Conservation (phyloP, 139 green algal species). For the Limnomonas spitsbergensis region DNA sequence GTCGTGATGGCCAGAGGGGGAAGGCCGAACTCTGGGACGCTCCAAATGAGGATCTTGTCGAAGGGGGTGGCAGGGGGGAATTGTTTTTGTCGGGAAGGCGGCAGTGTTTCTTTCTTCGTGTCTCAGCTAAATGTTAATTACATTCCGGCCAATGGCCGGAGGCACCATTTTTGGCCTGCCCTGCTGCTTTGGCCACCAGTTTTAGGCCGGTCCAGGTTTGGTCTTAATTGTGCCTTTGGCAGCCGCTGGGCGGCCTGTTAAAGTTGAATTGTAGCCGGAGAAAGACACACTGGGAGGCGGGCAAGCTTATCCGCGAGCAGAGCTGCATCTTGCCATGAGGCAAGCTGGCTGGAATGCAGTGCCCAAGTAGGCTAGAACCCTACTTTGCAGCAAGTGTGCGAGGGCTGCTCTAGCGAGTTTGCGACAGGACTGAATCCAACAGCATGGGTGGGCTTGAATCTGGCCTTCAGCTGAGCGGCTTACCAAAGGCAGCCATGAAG, state of each 20-base stretch:
- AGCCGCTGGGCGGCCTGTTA: no score
- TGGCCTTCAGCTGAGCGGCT: no score
- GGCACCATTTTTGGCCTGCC: neutral
- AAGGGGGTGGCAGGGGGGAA: neutral
- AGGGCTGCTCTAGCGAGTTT: neutral
- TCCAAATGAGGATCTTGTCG: conserved; percentile 11
- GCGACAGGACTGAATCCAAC: no score
- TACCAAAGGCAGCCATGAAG: neutral
- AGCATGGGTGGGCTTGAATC: no score
- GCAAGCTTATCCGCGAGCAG: no score
- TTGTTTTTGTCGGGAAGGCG: neutral
- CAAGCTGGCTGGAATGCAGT: no score
- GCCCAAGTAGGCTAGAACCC: no score
- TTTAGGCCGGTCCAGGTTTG: neutral
- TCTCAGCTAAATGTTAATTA: neutral
- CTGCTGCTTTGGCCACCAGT: no score
- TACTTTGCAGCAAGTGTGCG: no score
- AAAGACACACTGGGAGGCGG: no score
- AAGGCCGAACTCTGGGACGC: neutral
- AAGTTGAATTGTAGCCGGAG: no score
- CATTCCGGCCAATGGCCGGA: neutral
- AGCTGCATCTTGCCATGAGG: no score
- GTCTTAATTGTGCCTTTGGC: neutral
- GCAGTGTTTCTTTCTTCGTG: neutral
- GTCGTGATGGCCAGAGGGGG: neutral